Conservation (phyloP, 164 flowering plant genomes). For the Litsea cubeba region DNA sequence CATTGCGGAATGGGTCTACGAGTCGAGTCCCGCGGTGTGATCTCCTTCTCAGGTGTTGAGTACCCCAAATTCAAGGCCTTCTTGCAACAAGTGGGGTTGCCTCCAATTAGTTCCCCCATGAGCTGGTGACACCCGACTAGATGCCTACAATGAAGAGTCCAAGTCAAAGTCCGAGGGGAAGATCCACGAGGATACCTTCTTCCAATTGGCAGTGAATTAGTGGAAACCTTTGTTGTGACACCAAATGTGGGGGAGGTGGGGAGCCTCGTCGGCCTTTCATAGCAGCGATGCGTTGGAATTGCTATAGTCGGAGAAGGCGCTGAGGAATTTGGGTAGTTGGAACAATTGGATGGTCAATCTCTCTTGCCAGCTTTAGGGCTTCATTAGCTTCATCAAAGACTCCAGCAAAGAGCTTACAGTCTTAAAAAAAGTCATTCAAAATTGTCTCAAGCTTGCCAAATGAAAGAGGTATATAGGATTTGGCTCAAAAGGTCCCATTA, state of each 20-base stretch:
- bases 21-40: slow-evolving; percentile 82
- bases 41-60: slow-evolving; percentile 74
- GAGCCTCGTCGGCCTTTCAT: slow-evolving; percentile 52
- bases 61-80: slow-evolving; percentile 89
- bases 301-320: slow-evolving; percentile 71
- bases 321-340: slow-evolving; percentile 71
- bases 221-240: slow-evolving; percentile 44
- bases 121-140: slow-evolving; percentile 59
- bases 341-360: slow-evolving; percentile 92
- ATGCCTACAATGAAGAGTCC: slow-evolving; percentile 61
- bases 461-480: no score
- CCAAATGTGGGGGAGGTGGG: slow-evolving; percentile 29
- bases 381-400: slow-evolving; percentile 68
- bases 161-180: slow-evolving; percentile 63
- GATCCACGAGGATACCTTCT: slow-evolving; percentile 86
- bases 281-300: slow-evolving; percentile 79
- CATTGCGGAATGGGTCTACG: slow-evolving; percentile 91
- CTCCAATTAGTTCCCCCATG: slow-evolving; percentile 48
- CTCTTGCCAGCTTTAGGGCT: slow-evolving; percentile 74
- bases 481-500: no score
- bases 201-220: slow-evolving; percentile 78
- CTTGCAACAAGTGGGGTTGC: slow-evolving; percentile 78
- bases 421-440: slow-evolving; percentile 46
- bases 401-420: slow-evolving; percentile 63
- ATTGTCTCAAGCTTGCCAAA: slow-evolving; percentile 59